phyloP scores from a whole-genome alignment of 2,329 filamentous ascomycete genomes.

The Aspergillus bombycis region DNA sequence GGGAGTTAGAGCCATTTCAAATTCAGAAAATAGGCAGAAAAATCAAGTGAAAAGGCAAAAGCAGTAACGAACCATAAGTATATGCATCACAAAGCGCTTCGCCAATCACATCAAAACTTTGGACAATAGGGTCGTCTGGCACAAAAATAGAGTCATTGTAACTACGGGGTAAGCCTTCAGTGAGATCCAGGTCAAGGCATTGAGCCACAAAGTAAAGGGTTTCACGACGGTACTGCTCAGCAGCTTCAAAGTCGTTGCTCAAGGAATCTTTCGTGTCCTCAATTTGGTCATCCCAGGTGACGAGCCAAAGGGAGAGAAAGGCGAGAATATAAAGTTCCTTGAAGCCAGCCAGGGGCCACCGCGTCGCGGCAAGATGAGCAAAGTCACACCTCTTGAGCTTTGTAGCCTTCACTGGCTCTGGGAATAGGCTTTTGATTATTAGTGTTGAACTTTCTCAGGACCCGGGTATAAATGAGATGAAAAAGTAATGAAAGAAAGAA shows the following conservation, averaged over 20 bases:
- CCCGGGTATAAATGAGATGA: too few relatives aligned
- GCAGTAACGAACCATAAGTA: neutral
- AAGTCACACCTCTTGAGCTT: neutral
- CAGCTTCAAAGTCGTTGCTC: neutral
- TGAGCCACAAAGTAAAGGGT: neutral
- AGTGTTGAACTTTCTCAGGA: neutral
- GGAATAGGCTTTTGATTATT: neutral
- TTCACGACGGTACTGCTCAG: neutral
- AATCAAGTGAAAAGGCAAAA: neutral
- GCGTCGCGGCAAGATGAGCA: neutral
- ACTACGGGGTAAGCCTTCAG: neutral
- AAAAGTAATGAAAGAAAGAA: neutral
- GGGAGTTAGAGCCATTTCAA: neutral
- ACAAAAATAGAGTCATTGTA: neutral
- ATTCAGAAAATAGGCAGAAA: neutral
- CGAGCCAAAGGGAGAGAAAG: neutral
- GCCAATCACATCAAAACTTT: slow-evolving; percentile 1
- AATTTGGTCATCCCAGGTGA: neutral
- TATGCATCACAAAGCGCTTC: neutral
- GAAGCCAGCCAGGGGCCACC: neutral
- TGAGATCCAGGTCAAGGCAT: neutral
- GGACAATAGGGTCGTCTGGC: neutral
- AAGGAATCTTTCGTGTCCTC: neutral
- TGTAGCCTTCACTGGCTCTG: neutral
- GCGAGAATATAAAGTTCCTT: neutral